Conservation (phyloP, 441 rosid species). For the Populus hybrid region DNA sequence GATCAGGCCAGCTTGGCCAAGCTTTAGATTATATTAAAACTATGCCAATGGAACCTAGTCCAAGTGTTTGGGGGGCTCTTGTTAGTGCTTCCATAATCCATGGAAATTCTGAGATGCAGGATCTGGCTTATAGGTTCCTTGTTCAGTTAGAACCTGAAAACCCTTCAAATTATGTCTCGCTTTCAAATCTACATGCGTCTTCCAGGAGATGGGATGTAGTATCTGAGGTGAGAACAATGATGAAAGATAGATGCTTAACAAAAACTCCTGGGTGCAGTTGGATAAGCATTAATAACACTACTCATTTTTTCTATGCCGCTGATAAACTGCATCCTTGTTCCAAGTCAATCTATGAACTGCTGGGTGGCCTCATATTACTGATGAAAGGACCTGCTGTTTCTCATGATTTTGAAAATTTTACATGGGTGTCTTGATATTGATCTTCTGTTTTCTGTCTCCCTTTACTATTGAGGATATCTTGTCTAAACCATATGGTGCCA, state of each 20-base stretch:
- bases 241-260: conserved; percentile 55
- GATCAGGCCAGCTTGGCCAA: conserved; percentile 49
- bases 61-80: conserved; percentile 74
- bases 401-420: conserved; percentile 23
- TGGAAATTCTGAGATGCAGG: conserved; percentile 56
- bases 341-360: conserved; percentile 42
- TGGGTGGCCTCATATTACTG: conserved; percentile 37
- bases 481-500: not conserved
- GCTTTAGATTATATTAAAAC: conserved; percentile 51
- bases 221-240: conserved; percentile 53
- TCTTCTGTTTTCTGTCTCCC: not conserved
- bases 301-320: conserved; percentile 51
- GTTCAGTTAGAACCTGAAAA: conserved; percentile 57
- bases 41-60: conserved; percentile 58
- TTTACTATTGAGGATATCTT: not conserved
- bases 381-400: conserved; percentile 43
- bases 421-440: conserved; percentile 5
- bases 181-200: conserved; percentile 60
- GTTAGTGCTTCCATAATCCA: conserved; percentile 54
- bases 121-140: conserved; percentile 52
- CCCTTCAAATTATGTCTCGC: conserved; percentile 59
- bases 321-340: conserved; percentile 53
- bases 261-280: conserved; percentile 79
- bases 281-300: conserved; percentile 45
- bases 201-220: conserved; percentile 60